Conservation (phyloP, 805 yeast species). For the Ogataea dorogensis region DNA sequence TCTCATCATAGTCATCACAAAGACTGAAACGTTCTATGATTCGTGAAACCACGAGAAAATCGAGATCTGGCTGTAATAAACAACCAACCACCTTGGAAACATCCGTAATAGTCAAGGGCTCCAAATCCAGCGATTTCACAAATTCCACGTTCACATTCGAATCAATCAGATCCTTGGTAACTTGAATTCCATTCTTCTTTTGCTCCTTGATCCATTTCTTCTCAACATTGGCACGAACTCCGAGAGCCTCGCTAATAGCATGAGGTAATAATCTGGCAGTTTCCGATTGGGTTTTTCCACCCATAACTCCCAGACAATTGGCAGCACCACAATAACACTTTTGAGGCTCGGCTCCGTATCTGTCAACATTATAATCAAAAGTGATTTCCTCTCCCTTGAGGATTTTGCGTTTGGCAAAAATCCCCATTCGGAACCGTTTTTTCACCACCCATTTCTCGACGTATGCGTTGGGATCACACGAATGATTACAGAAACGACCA, state of each 20-base stretch:
- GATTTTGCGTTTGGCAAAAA: conserved; percentile 79
- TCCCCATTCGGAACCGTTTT: conserved; percentile 88
- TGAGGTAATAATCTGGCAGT: conserved; percentile 84
- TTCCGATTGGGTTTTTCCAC: conserved; percentile 96
- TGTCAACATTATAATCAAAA: conserved; percentile 89
- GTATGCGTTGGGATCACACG: conserved; percentile 91
- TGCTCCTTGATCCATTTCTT: conserved; percentile 68
- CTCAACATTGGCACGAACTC: conserved; percentile 66
- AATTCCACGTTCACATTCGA: conserved; percentile 62
- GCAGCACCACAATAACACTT: conserved; percentile 92
- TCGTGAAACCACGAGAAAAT: conserved; percentile 58
- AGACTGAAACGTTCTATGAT: conserved; percentile 64
- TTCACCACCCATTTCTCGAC: conserved; percentile 98
- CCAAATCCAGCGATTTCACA: conserved; percentile 55
- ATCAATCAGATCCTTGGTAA: conserved; percentile 52
- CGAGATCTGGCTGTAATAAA: conserved; percentile 69
- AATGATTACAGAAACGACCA: conserved; percentile 92
- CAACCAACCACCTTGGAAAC: conserved; percentile 80
- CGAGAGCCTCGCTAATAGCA: conserved; percentile 79
- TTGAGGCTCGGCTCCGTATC: conserved; percentile 94
- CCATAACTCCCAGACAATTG: conserved; percentile 89
- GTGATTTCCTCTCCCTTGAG: conserved; percentile 84
- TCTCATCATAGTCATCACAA: conserved; percentile 30
- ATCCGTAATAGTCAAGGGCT: conserved; percentile 52
- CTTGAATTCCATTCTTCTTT: conserved; percentile 44